Base-by-base conservation (phyloP, 2,329 filamentous ascomycete genomes). In the Spiromastix sp. region DNA sequence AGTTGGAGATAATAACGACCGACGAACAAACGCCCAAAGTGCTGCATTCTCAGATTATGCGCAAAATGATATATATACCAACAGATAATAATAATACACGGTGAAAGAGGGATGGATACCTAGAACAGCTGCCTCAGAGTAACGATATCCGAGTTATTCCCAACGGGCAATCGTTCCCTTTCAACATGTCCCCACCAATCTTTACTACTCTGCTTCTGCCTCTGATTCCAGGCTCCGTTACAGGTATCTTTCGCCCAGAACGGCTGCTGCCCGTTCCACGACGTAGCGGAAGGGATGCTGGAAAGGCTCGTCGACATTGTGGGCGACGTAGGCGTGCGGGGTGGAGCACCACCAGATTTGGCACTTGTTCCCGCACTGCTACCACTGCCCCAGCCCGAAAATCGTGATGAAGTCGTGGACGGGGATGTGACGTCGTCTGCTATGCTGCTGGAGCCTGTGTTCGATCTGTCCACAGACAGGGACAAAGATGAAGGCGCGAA, bases 161-260 rank as follows among this genome's bases (percentile, higher is more conserved):
- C 10, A 11, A 13, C 24, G n/a, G 16, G 16, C 18, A 39, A 54
- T 22, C 58, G 57, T 39, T 63, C 60, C 26, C 61, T 54, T 44
- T 64, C 61, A 47, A 61, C 55, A 39, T 64, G 61, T 38, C 55
- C 60, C 61, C 61, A 64, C 61, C 61, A 64, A 16, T 64, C 61
- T 24, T 59, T 55, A 16, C 60, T 60, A 26, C 34, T 46, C 17
- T 36, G 7, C 36, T 54, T 57, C 41, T 63, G 58, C 12, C 48
- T 45, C 28, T 54, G 53, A 39, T 64, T 64, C 61, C 61, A 64
- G 4, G 58, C 56, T 6, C 61, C 61, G 26, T 59, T 63, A 40
- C 61, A 64, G n/a, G 51, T 55, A 34, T 64, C 61, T 37, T 55
- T 56, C 12, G 57, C 53, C 59, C 59, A 63, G 8, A 56, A 57